These are phyloP conservation scores for Brassica cretica DNA, from an alignment of 345 rosid species.

Conservation along the genomic window DNA sequence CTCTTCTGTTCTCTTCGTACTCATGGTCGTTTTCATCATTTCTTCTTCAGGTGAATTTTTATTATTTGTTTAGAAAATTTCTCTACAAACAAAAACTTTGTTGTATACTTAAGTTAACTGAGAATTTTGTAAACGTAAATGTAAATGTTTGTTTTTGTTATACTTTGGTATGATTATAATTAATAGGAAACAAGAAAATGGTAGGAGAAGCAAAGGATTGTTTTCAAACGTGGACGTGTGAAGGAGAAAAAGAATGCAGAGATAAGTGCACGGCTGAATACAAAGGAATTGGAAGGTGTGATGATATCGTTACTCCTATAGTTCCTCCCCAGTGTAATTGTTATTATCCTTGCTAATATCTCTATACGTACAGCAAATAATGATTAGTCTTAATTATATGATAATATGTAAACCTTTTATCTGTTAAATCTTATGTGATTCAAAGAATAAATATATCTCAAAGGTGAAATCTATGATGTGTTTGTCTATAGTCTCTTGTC, in stretches of 20 bases:
- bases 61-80: not conserved
- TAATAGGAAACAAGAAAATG: not conserved
- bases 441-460: constrained; percentile 43
- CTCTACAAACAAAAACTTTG: not conserved
- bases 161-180: not conserved
- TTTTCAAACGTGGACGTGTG: not conserved
- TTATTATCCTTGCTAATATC: not conserved
- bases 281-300: not conserved
- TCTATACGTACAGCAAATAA: not conserved
- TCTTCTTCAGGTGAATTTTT: not conserved
- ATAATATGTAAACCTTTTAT: not conserved
- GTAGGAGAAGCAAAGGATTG: not conserved
- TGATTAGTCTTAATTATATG: not conserved
- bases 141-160: not conserved
- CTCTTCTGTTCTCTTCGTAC: not conserved
- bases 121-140: not conserved
- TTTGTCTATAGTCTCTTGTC: constrained; percentile 40
- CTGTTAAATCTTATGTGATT: not conserved
- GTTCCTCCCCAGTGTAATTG: not conserved
- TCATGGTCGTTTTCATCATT: not conserved
- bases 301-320: not conserved
- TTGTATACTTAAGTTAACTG: not conserved
- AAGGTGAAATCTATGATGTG: constrained; percentile 41
- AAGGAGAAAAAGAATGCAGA: not conserved
- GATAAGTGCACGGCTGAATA: not conserved